These are phyloP conservation scores for Dactylellina sp. DNA, from an alignment of 2,329 filamentous ascomycete species.

Conservation along the genomic window DNA sequence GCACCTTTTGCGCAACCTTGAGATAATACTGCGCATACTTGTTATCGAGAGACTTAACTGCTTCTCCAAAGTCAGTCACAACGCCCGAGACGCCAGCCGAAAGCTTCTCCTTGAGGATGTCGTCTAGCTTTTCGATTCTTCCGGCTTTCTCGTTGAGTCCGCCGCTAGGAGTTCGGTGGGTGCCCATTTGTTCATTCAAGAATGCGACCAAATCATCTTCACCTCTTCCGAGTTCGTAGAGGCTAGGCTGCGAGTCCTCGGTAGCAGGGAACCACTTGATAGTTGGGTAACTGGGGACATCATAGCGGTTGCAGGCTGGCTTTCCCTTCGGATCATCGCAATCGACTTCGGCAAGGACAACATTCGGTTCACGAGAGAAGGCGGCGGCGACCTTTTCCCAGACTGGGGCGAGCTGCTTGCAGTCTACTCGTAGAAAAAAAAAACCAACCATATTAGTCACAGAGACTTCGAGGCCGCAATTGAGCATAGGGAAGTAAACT, in stretches of 20 bases:
- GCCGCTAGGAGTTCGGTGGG: conserved; percentile 84
- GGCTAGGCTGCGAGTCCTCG: conserved; percentile 71
- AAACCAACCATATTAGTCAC: background rate
- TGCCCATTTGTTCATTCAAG: conserved; percentile 89
- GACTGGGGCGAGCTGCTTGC: conserved; percentile 89
- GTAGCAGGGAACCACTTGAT: conserved; percentile 98
- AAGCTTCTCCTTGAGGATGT: conserved; percentile 77
- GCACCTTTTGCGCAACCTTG: conserved; percentile 75
- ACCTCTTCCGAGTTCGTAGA: conserved; percentile 79
- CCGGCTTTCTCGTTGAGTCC: conserved; percentile 82
- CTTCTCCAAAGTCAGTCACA: conserved; percentile 77
- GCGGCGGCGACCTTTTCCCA: conserved; percentile 89
- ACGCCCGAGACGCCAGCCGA: conserved; percentile 72
- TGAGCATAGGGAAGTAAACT: conserved; percentile 62
- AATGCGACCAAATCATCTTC: conserved; percentile 82
- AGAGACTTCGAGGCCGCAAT: background rate
- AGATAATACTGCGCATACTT: conserved; percentile 95
- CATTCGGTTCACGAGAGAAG: conserved; percentile 78
- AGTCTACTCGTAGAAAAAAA: conserved; percentile 73
- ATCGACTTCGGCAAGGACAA: conserved; percentile 77
- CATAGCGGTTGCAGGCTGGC: conserved; percentile 78
- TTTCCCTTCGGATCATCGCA: conserved; percentile 90
- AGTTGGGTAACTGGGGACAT: conserved; percentile 88
- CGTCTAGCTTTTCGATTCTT: conserved; percentile 82
- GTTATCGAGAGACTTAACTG: conserved; percentile 75